Percentiles rank a stretch among this genome's conserved stretches.
Conservation (phyloP, 2,329 filamentous ascomycete genomes). For the Elsinoe fawcettii region DNA sequence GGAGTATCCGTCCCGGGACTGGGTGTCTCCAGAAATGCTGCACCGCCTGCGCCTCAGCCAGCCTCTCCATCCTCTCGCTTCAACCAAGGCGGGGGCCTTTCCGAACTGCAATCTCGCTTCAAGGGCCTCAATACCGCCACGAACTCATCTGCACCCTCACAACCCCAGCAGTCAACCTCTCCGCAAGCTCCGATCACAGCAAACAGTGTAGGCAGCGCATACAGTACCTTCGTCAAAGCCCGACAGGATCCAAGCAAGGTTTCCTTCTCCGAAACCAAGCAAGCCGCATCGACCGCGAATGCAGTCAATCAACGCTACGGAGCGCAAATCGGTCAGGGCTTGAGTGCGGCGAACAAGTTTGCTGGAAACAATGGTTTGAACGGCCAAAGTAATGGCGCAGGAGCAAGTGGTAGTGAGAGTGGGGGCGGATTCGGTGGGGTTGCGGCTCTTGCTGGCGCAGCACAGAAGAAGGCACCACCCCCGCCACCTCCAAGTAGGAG, state of each 20-base stretch:
- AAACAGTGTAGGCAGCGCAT: constrained; percentile 52
- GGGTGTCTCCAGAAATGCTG: constrained; percentile 54
- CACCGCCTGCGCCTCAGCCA: constrained; percentile 20
- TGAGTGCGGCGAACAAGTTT: constrained; percentile 8
- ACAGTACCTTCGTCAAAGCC: constrained; percentile 53
- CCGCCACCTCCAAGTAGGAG: constrained; percentile 7
- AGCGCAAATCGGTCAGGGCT: constrained; percentile 24
- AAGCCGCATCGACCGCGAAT: constrained; percentile 54
- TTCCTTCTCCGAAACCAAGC: constrained; percentile 50
- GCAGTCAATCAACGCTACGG: constrained; percentile 65
- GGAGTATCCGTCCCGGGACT: constrained; percentile 73
- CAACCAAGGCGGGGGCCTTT: constrained; percentile 43
- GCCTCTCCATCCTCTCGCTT: constrained; percentile 27
- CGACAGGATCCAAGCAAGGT: constrained; percentile 56
- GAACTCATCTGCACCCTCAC: constrained; percentile 24
- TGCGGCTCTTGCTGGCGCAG: neutral
- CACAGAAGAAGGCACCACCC: constrained; percentile 10
- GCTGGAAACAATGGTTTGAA: neutral
- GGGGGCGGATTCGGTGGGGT: neutral
- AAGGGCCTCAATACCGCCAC: constrained; percentile 32
- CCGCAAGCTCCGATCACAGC: neutral
- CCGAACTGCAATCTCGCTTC: constrained; percentile 63
- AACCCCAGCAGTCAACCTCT: constrained; percentile 11
- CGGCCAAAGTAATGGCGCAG: neutral
- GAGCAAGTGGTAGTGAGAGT: neutral